Percentiles rank a stretch among this genome's conserved stretches.
These are phyloP conservation scores for Dipteronia sinensis DNA, from an alignment of 345 rosid species.

Conservation along the genomic window DNA sequence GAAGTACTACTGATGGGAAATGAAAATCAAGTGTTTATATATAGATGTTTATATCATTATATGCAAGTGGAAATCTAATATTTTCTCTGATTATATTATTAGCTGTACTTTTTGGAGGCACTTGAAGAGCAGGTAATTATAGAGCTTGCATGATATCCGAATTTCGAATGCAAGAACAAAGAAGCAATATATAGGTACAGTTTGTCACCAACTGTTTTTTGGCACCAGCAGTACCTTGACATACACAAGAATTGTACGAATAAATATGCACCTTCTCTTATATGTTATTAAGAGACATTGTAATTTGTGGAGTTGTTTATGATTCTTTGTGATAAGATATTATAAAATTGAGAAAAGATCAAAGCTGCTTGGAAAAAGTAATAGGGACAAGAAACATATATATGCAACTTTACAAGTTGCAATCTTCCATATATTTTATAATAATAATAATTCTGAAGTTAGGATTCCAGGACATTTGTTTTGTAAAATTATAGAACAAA, in stretches of 20 bases:
- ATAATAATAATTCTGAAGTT: too few species aligned
- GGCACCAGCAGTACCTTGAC: not conserved
- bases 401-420: not conserved
- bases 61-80: not conserved
- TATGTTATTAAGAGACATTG: not conserved
- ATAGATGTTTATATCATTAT: not conserved
- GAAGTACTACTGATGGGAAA: not conserved
- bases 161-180: not conserved
- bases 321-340: constrained; percentile 8
- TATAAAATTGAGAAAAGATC: not conserved
- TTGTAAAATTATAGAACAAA: too few species aligned
- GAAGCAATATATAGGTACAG: too few species aligned
- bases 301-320: not conserved
- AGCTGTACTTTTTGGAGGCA: too few species aligned
- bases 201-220: not conserved
- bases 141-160: not conserved
- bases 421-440: not conserved
- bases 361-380: not conserved
- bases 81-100: too few species aligned
- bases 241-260: not conserved
- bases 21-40: too few species aligned
- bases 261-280: not conserved
- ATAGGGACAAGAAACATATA: not conserved
- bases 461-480: too few species aligned
- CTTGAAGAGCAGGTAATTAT: too few species aligned